Evolutionary conservation across 2,329 filamentous ascomycete genomes (phyloP).

Genomic region (Curvularia eragrostidis): DNA sequence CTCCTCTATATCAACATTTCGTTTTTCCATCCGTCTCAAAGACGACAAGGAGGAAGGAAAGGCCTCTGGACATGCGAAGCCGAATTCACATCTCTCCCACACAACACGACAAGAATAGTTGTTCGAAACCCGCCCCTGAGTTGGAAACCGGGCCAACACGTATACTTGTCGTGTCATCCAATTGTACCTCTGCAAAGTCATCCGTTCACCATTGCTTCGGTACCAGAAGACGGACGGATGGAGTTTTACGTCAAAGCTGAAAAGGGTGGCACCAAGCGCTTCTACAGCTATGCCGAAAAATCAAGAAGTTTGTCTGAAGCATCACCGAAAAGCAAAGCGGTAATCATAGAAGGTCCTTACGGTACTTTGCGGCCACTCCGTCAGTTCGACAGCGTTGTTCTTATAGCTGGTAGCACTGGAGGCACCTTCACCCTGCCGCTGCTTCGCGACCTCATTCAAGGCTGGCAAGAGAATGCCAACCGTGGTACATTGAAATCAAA

Average conservation of each 20-base stretch:
- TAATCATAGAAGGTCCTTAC: constrained; percentile 63
- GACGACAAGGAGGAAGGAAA: constrained; percentile 32
- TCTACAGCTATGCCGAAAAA: constrained; percentile 61
- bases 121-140: constrained; percentile 61
- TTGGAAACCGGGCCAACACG: constrained; percentile 69
- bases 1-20: constrained; percentile 51
- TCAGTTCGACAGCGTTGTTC: constrained; percentile 67
- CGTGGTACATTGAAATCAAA: neutral
- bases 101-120: constrained; percentile 63
- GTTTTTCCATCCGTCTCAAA: constrained; percentile 49
- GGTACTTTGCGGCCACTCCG: constrained; percentile 59
- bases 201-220: constrained; percentile 68
- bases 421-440: constrained; percentile 65
- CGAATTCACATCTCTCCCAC: constrained; percentile 56
- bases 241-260: constrained; percentile 64
- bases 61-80: constrained; percentile 49
- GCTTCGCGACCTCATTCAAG: constrained; percentile 62
- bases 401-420: constrained; percentile 67
- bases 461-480: constrained; percentile 49
- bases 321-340: constrained; percentile 38
- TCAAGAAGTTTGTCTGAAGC: constrained; percentile 21
- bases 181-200: constrained; percentile 67
- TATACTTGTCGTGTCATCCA: constrained; percentile 65
- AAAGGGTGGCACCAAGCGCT: constrained; percentile 59
- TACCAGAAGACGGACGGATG: constrained; percentile 62